Conservation (phyloP, 768 basidiomycete genomes). For the Tylopilus balloui region DNA sequence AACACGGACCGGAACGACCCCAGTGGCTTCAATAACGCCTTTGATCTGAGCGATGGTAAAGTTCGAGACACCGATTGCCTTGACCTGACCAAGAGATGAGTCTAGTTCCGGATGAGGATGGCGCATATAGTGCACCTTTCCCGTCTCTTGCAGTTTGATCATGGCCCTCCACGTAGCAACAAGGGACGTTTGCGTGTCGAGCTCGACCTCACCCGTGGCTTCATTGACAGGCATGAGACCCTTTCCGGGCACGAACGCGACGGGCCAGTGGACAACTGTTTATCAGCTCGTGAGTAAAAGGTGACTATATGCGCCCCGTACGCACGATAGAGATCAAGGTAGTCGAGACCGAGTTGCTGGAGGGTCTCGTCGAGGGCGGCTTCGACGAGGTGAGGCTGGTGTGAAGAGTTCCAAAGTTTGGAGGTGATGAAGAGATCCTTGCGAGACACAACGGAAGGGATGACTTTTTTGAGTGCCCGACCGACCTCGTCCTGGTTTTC, state of each 20-base stretch:
- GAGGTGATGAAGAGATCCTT: conserved; percentile 79
- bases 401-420: conserved; percentile 79
- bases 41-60: conserved; percentile 64
- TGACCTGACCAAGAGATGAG: conserved; percentile 40
- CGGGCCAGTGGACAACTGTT: conserved; percentile 77
- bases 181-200: conserved; percentile 58
- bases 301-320: conserved; percentile 12
- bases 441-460: conserved; percentile 72
- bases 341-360: conserved; percentile 63
- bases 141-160: conserved; percentile 60
- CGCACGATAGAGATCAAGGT: conserved; percentile 78
- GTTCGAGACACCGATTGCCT: conserved; percentile 78
- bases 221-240: conserved; percentile 50
- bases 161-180: conserved; percentile 83
- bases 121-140: conserved; percentile 47
- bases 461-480: conserved; percentile 68
- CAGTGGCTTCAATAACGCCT: conserved; percentile 64
- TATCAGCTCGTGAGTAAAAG: background rate
- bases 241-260: conserved; percentile 56
- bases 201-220: conserved; percentile 41
- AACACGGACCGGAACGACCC: conserved; percentile 59
- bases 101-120: background rate
- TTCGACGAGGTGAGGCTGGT: conserved; percentile 63
- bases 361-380: conserved; percentile 75
- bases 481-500: conserved; percentile 77